Evolutionary conservation across 2,329 filamentous ascomycete species (phyloP).

Genomic region (Chrysoporthe austroafricana): DNA sequence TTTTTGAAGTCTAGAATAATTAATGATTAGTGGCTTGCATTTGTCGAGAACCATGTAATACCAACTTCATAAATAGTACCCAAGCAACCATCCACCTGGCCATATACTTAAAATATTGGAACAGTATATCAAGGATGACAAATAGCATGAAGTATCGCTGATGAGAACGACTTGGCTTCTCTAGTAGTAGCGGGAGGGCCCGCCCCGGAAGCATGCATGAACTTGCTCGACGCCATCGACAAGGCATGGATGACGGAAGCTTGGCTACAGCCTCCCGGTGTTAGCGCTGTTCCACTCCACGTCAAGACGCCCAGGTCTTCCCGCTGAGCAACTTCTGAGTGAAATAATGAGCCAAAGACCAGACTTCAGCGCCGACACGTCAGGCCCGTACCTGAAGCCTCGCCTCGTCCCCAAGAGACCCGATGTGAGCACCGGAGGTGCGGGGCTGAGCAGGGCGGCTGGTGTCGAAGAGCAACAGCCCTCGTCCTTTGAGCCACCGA

Average conservation of each 20-base stretch:
- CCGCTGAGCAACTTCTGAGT: not conserved
- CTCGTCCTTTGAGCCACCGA: not conserved
- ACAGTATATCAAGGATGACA: not conserved
- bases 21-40: too few species aligned
- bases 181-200: not conserved
- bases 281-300: not conserved
- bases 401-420: constrained; percentile 8
- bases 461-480: not conserved
- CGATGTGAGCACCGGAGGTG: not conserved
- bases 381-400: not conserved
- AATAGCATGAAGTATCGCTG: too few species aligned
- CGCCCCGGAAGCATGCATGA: not conserved
- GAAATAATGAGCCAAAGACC: not conserved
- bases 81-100: too few species aligned
- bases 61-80: too few species aligned
- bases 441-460: not conserved
- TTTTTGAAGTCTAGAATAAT: too few species aligned
- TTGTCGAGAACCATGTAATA: too few species aligned
- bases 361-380: not conserved
- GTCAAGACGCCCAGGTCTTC: not conserved
- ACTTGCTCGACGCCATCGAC: not conserved
- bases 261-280: too few species aligned
- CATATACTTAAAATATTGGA: not conserved
- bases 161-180: not conserved
- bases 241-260: not conserved